Evolutionary conservation across 2,329 filamentous ascomycete species (phyloP).

Genomic region (Raffaelea ambrosiae): DNA sequence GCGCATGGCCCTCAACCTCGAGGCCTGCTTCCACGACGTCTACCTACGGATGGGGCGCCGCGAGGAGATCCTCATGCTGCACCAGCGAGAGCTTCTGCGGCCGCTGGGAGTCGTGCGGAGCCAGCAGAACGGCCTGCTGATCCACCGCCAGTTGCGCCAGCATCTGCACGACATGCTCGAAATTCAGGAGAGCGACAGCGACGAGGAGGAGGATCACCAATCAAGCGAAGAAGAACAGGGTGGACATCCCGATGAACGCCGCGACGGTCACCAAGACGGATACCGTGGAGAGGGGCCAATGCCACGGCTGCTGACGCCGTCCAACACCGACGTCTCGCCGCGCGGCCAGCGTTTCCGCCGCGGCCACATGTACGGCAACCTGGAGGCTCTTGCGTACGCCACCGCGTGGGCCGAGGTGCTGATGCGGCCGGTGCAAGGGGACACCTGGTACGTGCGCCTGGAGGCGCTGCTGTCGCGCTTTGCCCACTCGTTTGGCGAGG

Average conservation of each 20-base stretch:
- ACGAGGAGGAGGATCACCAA: slow-evolving; percentile 26
- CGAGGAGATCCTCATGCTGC: background rate
- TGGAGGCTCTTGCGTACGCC: slow-evolving; percentile 57
- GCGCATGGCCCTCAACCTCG: slow-evolving; percentile 73
- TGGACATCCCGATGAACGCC: too few species aligned
- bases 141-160: too few species aligned
- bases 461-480: slow-evolving; percentile 57
- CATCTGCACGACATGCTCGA: too few species aligned
- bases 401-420: slow-evolving; percentile 63
- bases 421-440: slow-evolving; percentile 36
- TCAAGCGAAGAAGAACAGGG: too few species aligned
- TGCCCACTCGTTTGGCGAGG: slow-evolving; percentile 58
- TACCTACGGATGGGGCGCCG: slow-evolving; percentile 28
- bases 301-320: too few species aligned
- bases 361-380: slow-evolving; percentile 48
- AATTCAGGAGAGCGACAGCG: background rate
- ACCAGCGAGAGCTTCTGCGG: background rate
- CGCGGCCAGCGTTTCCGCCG: too few species aligned
- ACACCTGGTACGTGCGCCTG: slow-evolving; percentile 53
- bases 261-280: too few species aligned
- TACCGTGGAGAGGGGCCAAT: too few species aligned
- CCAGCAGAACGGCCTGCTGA: too few species aligned
- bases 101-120: too few species aligned
- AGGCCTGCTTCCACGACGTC: slow-evolving; percentile 46
- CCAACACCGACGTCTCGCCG: too few species aligned